Conservation (phyloP, 2,329 filamentous ascomycete genomes). For the Pestalotiopsis sp. region DNA sequence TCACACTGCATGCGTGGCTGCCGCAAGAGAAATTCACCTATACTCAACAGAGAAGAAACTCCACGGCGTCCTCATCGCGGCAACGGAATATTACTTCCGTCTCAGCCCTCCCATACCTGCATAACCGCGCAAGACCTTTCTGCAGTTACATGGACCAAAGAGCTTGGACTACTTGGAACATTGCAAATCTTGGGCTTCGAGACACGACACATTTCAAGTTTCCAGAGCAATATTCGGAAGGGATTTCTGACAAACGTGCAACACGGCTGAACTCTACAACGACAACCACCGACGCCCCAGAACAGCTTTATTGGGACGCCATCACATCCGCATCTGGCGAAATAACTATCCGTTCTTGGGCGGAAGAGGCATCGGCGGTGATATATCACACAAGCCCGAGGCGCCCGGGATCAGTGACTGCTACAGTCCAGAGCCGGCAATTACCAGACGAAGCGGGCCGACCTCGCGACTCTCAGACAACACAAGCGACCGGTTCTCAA, state of each 20-base stretch:
- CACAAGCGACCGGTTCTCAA: not conserved
- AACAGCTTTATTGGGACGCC: not conserved
- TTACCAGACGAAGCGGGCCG: constrained; percentile 1
- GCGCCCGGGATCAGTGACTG: not conserved
- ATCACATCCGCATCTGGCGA: not conserved
- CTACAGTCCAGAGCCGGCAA: not conserved
- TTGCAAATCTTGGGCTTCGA: constrained; percentile 17
- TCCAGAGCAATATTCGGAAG: not conserved
- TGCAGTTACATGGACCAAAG: constrained; percentile 22
- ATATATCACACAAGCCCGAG: not conserved
- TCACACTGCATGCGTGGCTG: constrained; percentile 5
- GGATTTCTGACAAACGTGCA: not conserved
- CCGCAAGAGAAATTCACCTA: constrained; percentile 19
- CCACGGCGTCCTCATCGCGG: constrained; percentile 4
- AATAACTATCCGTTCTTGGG: not conserved
- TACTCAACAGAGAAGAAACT: constrained; percentile 11
- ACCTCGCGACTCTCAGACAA: constrained; percentile 1
- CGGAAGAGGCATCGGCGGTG: constrained; percentile 1
- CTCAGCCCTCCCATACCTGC: not conserved
- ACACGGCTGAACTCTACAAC: constrained; percentile 1
- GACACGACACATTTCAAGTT: not conserved
- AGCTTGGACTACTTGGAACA: constrained; percentile 19
- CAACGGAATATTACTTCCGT: constrained; percentile 13
- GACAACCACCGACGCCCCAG: not conserved
- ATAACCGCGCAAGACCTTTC: not conserved